A percentile compares a stretch with the other conserved stretches of the same genome.
Evolutionary conservation across 805 yeast genomes (phyloP).

Genomic region (Teunomyces pallodes): DNA sequence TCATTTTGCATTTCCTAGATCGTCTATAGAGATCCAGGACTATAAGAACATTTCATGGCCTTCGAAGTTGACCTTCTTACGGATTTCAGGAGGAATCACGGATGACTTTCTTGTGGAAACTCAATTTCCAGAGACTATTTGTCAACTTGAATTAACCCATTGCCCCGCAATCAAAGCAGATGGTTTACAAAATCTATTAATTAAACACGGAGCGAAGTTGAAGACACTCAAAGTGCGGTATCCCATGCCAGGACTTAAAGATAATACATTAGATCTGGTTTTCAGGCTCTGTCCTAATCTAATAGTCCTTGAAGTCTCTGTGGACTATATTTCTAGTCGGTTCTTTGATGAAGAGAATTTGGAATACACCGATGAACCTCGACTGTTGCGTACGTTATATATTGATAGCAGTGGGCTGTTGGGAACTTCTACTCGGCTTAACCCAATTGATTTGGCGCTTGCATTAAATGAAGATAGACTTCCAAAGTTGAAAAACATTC

Average conservation of each 20-base stretch:
- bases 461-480: constrained; percentile 78
- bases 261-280: constrained; percentile 68
- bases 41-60: constrained; percentile 71
- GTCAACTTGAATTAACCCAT: constrained; percentile 74
- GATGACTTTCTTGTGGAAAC: constrained; percentile 72
- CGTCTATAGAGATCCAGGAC: constrained; percentile 70
- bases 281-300: constrained; percentile 78
- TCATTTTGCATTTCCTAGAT: constrained; percentile 82
- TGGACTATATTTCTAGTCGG: constrained; percentile 65
- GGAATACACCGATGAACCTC: constrained; percentile 17
- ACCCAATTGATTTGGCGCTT: constrained; percentile 84
- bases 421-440: constrained; percentile 79
- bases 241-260: constrained; percentile 81
- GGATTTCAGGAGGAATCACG: constrained; percentile 87
- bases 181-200: constrained; percentile 60
- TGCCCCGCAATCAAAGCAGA: constrained; percentile 75
- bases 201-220: constrained; percentile 64
- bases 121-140: constrained; percentile 69
- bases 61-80: constrained; percentile 61
- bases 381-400: constrained; percentile 60
- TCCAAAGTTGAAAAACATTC: constrained; percentile 61
- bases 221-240: constrained; percentile 66
- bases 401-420: constrained; percentile 83
- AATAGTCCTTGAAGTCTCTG: constrained; percentile 60
- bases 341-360: constrained; percentile 37